Conservation (phyloP, 495 filamentous ascomycete genomes). For the Penicillium crystallinum region DNA sequence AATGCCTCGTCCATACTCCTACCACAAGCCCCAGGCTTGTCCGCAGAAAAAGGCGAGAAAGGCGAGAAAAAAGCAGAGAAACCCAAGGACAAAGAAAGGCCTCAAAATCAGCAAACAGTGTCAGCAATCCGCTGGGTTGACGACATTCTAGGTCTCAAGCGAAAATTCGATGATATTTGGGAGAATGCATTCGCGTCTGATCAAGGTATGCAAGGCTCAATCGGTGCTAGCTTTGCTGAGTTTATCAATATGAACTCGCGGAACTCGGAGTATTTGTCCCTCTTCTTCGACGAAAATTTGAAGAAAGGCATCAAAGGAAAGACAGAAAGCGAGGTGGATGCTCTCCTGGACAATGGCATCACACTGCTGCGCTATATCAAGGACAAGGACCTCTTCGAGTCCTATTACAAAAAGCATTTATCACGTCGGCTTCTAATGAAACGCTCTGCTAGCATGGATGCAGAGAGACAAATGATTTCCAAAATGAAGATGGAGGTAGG, state of each 20-base stretch:
- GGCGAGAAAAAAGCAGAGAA: constrained; percentile 39
- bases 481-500: constrained; percentile 95
- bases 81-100: constrained; percentile 44
- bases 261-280: constrained; percentile 85
- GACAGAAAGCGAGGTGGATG: constrained; percentile 85
- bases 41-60: constrained; percentile 29
- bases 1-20: constrained; percentile 56
- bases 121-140: constrained; percentile 95
- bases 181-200: constrained; percentile 64
- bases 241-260: constrained; percentile 86
- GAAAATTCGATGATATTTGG: constrained; percentile 83
- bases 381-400: constrained; percentile 94
- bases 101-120: constrained; percentile 60
- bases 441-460: constrained; percentile 81
- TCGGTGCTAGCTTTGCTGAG: constrained; percentile 78
- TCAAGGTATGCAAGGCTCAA: constrained; percentile 68
- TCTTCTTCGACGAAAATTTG: constrained; percentile 96
- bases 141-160: constrained; percentile 77
- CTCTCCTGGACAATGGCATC: constrained; percentile 83
- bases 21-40: constrained; percentile 13
- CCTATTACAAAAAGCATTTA: constrained; percentile 97
- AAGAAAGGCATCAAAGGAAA: constrained; percentile 91
- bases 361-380: constrained; percentile 76
- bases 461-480: constrained; percentile 91
- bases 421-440: constrained; percentile 78